A percentile compares a stretch with the other conserved stretches of the same genome.
These are phyloP conservation scores for Trypanosoma rangeli DNA, from an alignment of 208 protist species.

Conservation along the genomic window DNA sequence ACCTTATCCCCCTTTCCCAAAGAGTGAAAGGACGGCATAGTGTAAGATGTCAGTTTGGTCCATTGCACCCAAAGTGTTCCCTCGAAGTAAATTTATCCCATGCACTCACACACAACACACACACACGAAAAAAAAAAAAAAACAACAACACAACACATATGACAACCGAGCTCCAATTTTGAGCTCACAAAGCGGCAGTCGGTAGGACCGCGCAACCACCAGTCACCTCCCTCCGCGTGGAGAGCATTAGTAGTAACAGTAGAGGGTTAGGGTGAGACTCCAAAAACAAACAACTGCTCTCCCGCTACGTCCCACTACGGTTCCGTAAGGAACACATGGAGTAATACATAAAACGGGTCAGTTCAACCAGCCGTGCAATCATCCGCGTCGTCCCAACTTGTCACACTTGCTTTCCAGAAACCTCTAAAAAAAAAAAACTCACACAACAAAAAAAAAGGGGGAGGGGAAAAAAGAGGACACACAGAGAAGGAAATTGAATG, in stretches of 20 bases:
- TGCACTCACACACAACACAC: too few species aligned
- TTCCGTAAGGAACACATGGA: not conserved
- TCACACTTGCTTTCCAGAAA: not conserved
- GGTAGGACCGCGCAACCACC: not conserved
- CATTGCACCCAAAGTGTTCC: too few species aligned
- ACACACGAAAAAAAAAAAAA: too few species aligned
- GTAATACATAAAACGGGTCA: not conserved
- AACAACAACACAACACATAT: not conserved
- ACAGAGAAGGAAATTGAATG: conserved; percentile 16
- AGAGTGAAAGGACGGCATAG: not conserved
- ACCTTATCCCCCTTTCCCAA: not conserved
- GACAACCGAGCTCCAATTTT: not conserved
- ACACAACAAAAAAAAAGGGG: conserved; percentile 17
- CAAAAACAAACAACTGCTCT: not conserved
- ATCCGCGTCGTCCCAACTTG: not conserved
- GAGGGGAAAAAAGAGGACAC: conserved; percentile 14
- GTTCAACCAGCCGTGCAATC: not conserved
- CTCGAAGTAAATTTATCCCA: too few species aligned
- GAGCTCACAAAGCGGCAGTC: not conserved
- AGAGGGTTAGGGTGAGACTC: not conserved
- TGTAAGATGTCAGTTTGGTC: too few species aligned
- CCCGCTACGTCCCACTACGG: not conserved
- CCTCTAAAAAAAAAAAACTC: not conserved
- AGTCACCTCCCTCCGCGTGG: not conserved
- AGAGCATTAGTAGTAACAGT: not conserved